phyloP scores from a whole-genome alignment of 2,329 filamentous ascomycete genomes.

The Aspergillus costaricaensis region DNA sequence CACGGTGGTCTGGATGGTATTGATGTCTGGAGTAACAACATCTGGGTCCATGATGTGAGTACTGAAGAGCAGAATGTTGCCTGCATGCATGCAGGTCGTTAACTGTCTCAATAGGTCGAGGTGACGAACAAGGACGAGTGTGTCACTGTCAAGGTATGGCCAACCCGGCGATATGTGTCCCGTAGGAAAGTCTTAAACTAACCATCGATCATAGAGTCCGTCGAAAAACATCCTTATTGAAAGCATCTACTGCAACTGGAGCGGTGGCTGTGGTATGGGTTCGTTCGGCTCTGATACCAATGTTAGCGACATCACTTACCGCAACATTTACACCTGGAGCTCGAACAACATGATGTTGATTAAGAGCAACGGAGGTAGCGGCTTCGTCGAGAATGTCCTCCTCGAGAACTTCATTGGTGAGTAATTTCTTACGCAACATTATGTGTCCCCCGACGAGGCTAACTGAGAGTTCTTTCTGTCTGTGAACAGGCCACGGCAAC shows the following conservation, averaged over 20 bases:
- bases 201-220: conserved; percentile 40
- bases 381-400: conserved; percentile 54
- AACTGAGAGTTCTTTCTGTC: conserved; percentile 28
- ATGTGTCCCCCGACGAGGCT: not conserved
- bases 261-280: conserved; percentile 60
- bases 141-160: conserved; percentile 54
- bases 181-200: not conserved
- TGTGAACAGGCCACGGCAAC: conserved; percentile 53
- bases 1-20: conserved; percentile 59
- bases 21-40: conserved; percentile 58
- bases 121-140: conserved; percentile 66
- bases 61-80: not conserved
- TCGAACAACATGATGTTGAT: conserved; percentile 66
- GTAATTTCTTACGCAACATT: not conserved
- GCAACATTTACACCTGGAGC: conserved; percentile 59
- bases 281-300: conserved; percentile 53
- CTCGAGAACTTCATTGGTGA: conserved; percentile 56
- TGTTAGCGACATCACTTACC: conserved; percentile 57
- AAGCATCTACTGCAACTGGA: conserved; percentile 64
- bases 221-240: conserved; percentile 59
- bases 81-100: not conserved
- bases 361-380: conserved; percentile 61
- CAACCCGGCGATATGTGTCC: not conserved
- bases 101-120: conserved; percentile 41
- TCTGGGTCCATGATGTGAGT: conserved; percentile 58